Evolutionary conservation across 257 asterid genomes (phyloP), one percentile per base, ranked within the genome.

Genomic region (Linderniella brevidens): DNA sequence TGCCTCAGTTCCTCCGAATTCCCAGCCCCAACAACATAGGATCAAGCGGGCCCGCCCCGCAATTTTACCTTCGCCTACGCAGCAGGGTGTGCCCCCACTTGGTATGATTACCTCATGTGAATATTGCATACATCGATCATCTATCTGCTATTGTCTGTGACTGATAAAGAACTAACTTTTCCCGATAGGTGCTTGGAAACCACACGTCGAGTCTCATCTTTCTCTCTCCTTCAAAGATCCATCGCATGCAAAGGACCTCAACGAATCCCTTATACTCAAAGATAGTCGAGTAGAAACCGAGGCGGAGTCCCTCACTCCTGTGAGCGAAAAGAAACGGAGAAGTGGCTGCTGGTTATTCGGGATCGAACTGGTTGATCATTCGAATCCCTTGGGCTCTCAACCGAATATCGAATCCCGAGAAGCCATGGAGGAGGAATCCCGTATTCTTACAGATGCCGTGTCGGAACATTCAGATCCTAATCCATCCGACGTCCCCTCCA

Each of bases 341-440:
- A 70, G 74, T 58, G 90, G 87, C 39, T 83, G 64, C 69, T 74
- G 86, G 67, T 69, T 88, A 46, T 84, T 84, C 57, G 98, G 95
- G 15, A 73, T 84, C 51, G 93, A 84, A 70, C 68, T 83, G 60
- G 60, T 68, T 57, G 78, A 74, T 55, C 82, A 56, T 39, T 65
- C 98, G 48, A 56, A 67, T 0, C 54, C 60, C 41, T 83, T 76
- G 38, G 90, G 76, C 52, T 41, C 73, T 13, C 60, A 80, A 54
- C 64, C 48, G 6, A 62, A 61, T 15, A 52, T 62, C 49, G 69
- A 36, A 17, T 61, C 77, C 57, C 73, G 64, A 59, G 58, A 63
- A 55, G 73, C 58, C 35, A 52, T 52, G 43, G 85, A 72, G 71
- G 78, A 72, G 71, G 78, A 78, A 60, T 73, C 69, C 58, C 78